phyloP scores from a whole-genome alignment of 2,329 filamentous ascomycete genomes.

The Blastomyces silverae region DNA sequence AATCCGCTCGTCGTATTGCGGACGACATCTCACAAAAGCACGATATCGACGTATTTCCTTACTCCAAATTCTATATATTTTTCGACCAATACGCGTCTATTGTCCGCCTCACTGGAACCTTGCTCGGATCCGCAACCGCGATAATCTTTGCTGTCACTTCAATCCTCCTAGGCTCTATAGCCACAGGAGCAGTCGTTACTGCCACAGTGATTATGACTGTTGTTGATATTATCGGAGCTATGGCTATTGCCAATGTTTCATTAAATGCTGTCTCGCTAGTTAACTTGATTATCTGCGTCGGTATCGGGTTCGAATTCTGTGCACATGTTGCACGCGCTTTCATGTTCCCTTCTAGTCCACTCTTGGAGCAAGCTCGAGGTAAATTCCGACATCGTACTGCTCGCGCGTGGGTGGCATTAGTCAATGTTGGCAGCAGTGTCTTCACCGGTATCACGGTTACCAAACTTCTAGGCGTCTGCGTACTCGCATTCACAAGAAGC shows the following conservation, averaged over 20 bases:
- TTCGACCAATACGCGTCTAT: slow-evolving; percentile 95
- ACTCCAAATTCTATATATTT: slow-evolving; percentile 97
- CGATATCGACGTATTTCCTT: slow-evolving; percentile 81
- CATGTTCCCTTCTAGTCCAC: slow-evolving; percentile 77
- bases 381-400: slow-evolving; percentile 76
- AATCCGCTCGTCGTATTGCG: slow-evolving; percentile 80
- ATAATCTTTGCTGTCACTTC: slow-evolving; percentile 79
- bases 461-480: slow-evolving; percentile 84
- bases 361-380: slow-evolving; percentile 73
- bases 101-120: slow-evolving; percentile 65
- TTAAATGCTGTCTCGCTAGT: slow-evolving; percentile 93
- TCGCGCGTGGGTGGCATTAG: slow-evolving; percentile 83
- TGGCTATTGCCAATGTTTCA: slow-evolving; percentile 81
- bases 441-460: slow-evolving; percentile 96
- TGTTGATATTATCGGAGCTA: slow-evolving; percentile 87
- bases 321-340: slow-evolving; percentile 94
- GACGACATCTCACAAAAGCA: slow-evolving; percentile 64
- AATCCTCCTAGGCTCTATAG: slow-evolving; percentile 72
- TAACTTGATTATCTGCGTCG: slow-evolving; percentile 94
- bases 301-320: slow-evolving; percentile 95
- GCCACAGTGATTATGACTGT: slow-evolving; percentile 88
- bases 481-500: slow-evolving; percentile 87
- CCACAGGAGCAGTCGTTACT: slow-evolving; percentile 75
- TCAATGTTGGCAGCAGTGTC: slow-evolving; percentile 90
- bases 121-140: slow-evolving; percentile 74